These are phyloP conservation scores for Grigorovia transvaalensis DNA, from an alignment of 805 yeast genomes.

Conservation along the genomic window DNA sequence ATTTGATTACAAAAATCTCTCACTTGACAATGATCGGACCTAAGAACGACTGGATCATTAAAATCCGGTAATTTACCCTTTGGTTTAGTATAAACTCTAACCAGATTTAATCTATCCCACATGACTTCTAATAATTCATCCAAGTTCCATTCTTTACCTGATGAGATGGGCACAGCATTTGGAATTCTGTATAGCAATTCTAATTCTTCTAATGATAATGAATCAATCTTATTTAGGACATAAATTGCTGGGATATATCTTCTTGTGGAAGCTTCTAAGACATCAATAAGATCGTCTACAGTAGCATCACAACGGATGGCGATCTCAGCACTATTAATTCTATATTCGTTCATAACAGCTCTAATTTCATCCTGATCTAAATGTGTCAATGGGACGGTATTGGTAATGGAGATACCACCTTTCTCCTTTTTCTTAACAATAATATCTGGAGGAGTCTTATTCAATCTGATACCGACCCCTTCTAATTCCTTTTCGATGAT, in stretches of 20 bases:
- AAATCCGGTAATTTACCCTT: conserved; percentile 92
- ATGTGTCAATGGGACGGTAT: conserved; percentile 85
- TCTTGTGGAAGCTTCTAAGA: conserved; percentile 81
- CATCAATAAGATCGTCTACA: conserved; percentile 92
- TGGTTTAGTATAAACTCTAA: conserved; percentile 94
- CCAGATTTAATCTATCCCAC: conserved; percentile 90
- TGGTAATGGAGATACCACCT: conserved; percentile 92
- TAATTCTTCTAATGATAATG: conserved; percentile 87
- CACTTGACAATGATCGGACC: conserved; percentile 71
- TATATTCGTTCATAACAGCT: conserved; percentile 93
- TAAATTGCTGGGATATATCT: conserved; percentile 92
- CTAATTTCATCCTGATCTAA: conserved; percentile 86
- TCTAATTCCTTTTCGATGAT: conserved; percentile 92
- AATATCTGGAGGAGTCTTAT: conserved; percentile 88
- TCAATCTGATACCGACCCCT: conserved; percentile 93
- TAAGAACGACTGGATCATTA: conserved; percentile 84
- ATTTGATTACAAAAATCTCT: conserved; percentile 95
- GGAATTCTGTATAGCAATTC: conserved; percentile 88
- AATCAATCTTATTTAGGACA: conserved; percentile 90
- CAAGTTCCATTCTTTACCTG: conserved; percentile 93
- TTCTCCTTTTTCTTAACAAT: conserved; percentile 84
- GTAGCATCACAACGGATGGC: conserved; percentile 97
- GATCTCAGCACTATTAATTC: conserved; percentile 90
- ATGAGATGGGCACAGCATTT: conserved; percentile 92
- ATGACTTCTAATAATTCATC: conserved; percentile 88